Conservation (phyloP, 2,329 filamentous ascomycete genomes). For the Fusarium papillatum region DNA sequence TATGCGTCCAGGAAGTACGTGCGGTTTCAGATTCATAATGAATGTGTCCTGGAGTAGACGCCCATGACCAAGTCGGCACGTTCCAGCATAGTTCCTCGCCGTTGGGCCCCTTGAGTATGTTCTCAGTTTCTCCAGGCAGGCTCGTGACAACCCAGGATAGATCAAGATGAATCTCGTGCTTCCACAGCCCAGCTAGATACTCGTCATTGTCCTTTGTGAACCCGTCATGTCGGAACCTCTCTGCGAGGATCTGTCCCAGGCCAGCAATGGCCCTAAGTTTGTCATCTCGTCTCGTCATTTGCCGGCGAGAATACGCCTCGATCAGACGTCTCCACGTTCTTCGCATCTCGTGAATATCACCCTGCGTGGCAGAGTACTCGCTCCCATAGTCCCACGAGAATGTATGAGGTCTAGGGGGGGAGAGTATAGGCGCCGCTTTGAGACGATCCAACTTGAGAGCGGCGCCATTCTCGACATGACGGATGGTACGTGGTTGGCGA, state of each 20-base stretch:
- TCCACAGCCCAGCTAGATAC: neutral
- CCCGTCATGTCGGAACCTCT: neutral
- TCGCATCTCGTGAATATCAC: neutral
- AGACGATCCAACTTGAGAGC: neutral
- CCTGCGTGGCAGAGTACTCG: neutral
- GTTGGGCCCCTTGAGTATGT: neutral
- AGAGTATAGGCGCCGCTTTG: neutral
- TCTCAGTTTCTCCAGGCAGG: neutral
- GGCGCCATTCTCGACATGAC: neutral
- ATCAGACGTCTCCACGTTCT: neutral
- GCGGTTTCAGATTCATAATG: neutral
- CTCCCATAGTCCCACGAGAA: neutral
- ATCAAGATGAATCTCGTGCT: neutral
- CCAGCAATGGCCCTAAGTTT: neutral
- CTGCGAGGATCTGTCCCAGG: neutral
- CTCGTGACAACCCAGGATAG: neutral
- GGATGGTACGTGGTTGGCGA: neutral
- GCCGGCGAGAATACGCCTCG: neutral
- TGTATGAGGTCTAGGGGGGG: neutral
- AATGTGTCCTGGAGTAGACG: neutral
- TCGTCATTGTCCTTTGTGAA: neutral
- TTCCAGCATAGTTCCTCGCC: neutral
- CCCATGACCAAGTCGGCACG: neutral
- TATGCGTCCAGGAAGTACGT: neutral
- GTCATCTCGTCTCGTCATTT: neutral